A percentile compares a stretch with the other conserved stretches of the same genome.
Conservation (phyloP, 164 flowering plant species). For the Liriodendron chinense region DNA sequence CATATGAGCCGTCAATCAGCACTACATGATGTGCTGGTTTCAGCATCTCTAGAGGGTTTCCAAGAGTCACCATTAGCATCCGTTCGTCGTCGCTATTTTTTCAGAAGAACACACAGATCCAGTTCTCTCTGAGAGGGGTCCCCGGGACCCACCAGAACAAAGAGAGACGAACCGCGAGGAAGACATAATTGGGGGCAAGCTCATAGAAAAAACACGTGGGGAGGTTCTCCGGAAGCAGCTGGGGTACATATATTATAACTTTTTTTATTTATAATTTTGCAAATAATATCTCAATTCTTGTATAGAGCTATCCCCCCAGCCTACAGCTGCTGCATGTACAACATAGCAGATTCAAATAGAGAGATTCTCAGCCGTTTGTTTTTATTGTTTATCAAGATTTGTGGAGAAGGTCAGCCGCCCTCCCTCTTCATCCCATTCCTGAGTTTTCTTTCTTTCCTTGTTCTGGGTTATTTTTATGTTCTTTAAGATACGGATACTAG, state of each 20-base stretch:
- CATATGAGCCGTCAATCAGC: slow-evolving; percentile 21
- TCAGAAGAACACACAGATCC: neutral
- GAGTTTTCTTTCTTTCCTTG: neutral
- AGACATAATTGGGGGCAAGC: neutral
- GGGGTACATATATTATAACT: neutral
- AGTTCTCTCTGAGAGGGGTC: neutral
- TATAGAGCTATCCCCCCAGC: slow-evolving; percentile 3
- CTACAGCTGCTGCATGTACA: slow-evolving; percentile 7
- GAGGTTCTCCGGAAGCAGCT: neutral
- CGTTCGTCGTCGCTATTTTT: neutral
- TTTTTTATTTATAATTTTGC: slow-evolving; percentile 2
- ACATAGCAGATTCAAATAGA: slow-evolving; percentile 5
- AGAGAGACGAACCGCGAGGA: neutral
- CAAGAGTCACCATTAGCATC: neutral
- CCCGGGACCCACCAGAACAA: neutral
- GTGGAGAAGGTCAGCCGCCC: neutral
- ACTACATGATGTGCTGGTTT: slow-evolving; percentile 1
- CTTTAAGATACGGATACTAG: neutral
- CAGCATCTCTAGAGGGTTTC: neutral
- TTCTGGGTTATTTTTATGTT: neutral
- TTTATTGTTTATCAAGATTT: neutral
- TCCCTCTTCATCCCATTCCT: neutral
- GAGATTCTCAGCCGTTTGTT: slow-evolving; percentile 3
- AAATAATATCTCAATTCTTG: slow-evolving; percentile 9
- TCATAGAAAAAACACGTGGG: neutral